Conservation (phyloP, 2,329 filamentous ascomycete species). For the Talaromyces pinophilus region DNA sequence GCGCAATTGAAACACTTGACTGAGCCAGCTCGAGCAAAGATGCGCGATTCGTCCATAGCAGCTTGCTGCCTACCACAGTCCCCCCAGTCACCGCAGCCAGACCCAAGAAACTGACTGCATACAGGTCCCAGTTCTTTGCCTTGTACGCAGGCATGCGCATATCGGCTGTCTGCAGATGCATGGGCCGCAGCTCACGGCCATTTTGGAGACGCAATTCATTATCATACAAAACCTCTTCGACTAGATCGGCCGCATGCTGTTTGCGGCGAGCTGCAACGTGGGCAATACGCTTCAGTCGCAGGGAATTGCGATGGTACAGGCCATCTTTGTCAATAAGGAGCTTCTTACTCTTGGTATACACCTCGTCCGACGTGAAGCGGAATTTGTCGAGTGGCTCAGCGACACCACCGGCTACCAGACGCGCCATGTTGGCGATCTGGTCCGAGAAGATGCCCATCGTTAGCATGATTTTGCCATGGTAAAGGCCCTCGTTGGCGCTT, state of each 20-base stretch:
- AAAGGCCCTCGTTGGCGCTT: constrained; percentile 46
- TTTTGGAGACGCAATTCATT: constrained; percentile 28
- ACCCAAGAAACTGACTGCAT: constrained; percentile 14
- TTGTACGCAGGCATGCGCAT: constrained; percentile 45
- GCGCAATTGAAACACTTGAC: neutral
- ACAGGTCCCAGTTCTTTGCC: constrained; percentile 46
- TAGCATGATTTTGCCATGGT: constrained; percentile 43
- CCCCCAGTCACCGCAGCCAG: constrained; percentile 14
- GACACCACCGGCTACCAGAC: constrained; percentile 40
- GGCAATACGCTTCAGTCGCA: constrained; percentile 45
- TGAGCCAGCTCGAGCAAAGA: constrained; percentile 8
- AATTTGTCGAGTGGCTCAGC: constrained; percentile 43
- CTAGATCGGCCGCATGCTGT: constrained; percentile 42
- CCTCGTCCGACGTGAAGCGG: constrained; percentile 36
- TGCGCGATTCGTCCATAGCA: constrained; percentile 17
- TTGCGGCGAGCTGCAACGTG: constrained; percentile 41
- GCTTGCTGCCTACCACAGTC: constrained; percentile 15
- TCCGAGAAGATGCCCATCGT: constrained; percentile 46
- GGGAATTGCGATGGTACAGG: constrained; percentile 35
- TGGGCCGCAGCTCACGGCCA: constrained; percentile 33
- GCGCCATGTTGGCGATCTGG: constrained; percentile 43
- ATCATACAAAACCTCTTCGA: constrained; percentile 49
- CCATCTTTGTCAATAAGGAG: constrained; percentile 37
- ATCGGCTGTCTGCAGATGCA: constrained; percentile 51
- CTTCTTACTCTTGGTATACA: constrained; percentile 32